Evolutionary conservation across 352 stramenopile species (phyloP), one percentile per base, ranked within the genome.

Genomic region (Pythium myriotylum): DNA sequence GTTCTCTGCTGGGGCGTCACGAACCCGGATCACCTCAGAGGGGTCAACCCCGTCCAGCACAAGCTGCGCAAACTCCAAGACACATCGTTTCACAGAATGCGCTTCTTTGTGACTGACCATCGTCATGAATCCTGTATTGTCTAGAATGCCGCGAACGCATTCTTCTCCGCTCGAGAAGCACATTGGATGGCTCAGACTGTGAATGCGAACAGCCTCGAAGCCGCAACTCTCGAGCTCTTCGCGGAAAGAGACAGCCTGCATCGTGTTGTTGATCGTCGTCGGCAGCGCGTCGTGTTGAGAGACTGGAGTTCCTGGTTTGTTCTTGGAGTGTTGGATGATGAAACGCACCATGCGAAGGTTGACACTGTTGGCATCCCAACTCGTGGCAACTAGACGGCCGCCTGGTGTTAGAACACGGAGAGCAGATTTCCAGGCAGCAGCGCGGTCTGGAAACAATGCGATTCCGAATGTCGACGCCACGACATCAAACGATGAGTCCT

Each of bases 371-470:
- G 45, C 40, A 37, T 72, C 56, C 65, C 65, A 72, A 20, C 58
- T 68, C 3, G 33, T 41, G 3, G 35, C 59, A 14, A 72, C 14
- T 0, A 64, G 37, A 2, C 40, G 47, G 14, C 61, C 61, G 9
- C 33, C 40, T 3, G 61, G 61, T 12, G 16, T 20, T n/a, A 69
- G 54, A 53, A 64, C 61, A 9, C 61, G 61, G 37, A 19, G 24
- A 19, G 54, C 61, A 2, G 61, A 63, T 4, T 19, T 2, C 54
- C 53, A 69, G 13, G 54, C 61, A 3, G 54, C 53, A 1, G 9
- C 20, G 9, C 61, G 61, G 26, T 69, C 53, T 14, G 61, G 47
- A 42, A 69, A 69, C 19, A 69, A n/a, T 33, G 49, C 54, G 23
- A 64, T 54, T 16, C 53, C 54, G 24, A 69, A 69, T 0, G 46